Evolutionary conservation across 108 stramenopile genomes (phyloP).

Genomic region (Poteriospumella lacustris): DNA sequence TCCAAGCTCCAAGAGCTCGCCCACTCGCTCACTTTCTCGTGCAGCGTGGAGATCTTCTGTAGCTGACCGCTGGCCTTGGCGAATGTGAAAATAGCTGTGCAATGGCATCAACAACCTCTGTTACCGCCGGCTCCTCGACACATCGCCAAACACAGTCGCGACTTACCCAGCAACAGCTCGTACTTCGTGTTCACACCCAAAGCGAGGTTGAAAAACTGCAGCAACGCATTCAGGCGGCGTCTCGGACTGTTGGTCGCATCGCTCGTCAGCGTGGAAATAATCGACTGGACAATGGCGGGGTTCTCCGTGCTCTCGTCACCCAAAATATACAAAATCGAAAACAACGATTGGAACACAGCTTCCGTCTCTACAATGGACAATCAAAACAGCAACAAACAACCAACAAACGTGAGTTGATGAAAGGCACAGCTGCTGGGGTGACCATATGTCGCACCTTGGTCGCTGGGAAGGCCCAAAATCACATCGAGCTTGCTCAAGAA

Average conservation of each 20-base stretch:
- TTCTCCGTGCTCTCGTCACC: background rate
- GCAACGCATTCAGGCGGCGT: background rate
- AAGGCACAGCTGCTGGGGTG: background rate
- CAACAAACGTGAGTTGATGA: too few species aligned
- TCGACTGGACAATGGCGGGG: background rate
- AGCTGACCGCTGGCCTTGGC: background rate
- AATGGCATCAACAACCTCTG: background rate
- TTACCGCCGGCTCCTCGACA: background rate
- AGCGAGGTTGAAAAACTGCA: slow-evolving; percentile 2
- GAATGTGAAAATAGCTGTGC: slow-evolving; percentile 17
- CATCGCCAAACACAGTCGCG: background rate
- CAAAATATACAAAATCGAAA: slow-evolving; percentile 14
- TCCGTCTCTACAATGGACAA: slow-evolving; percentile 1
- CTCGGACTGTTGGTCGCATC: background rate
- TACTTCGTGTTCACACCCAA: background rate
- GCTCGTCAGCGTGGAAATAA: background rate
- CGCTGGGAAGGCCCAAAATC: background rate
- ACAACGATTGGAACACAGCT: background rate
- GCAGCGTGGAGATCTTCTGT: background rate
- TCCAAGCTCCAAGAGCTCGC: background rate
- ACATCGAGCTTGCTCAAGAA: background rate
- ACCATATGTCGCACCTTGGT: background rate
- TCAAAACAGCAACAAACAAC: too few species aligned
- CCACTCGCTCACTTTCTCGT: background rate
- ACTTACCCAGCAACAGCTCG: slow-evolving; percentile 8